Conservation (phyloP, 1,139 yeast species). For the Suhomyces guaymorum region DNA sequence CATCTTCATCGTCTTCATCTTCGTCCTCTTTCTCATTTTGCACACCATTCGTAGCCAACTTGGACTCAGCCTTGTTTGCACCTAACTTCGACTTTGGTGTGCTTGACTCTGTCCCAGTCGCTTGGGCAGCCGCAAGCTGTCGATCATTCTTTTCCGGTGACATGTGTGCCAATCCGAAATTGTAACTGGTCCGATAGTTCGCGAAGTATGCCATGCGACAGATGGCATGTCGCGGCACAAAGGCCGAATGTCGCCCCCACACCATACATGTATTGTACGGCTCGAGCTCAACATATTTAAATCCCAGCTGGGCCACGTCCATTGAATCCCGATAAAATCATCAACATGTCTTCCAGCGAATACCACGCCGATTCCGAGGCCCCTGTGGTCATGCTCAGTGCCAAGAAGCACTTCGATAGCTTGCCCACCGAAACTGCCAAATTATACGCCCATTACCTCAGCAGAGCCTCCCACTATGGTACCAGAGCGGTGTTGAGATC, state of each 20-base stretch:
- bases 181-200: background rate
- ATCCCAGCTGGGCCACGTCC: background rate
- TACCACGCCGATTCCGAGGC: conserved; percentile 43
- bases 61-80: too few species aligned
- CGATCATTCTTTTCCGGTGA: background rate
- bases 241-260: background rate
- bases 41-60: conserved; percentile 1
- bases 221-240: background rate
- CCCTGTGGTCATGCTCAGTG: conserved; percentile 43
- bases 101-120: background rate
- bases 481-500: conserved; percentile 76
- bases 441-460: conserved; percentile 77
- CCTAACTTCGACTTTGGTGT: background rate
- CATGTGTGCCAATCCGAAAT: background rate
- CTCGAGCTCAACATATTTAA: background rate
- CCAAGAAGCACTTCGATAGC: conserved; percentile 46
- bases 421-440: conserved; percentile 39
- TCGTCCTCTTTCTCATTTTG: conserved; percentile 20
- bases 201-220: background rate
- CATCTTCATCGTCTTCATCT: conserved; percentile 60
- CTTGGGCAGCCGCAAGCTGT: background rate
- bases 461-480: conserved; percentile 82
- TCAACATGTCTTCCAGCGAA: conserved; percentile 7
- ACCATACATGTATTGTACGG: background rate
- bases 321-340: background rate